Evolutionary conservation across 2,329 filamentous ascomycete genomes (phyloP).

Genomic region (Xylogone sp.): DNA sequence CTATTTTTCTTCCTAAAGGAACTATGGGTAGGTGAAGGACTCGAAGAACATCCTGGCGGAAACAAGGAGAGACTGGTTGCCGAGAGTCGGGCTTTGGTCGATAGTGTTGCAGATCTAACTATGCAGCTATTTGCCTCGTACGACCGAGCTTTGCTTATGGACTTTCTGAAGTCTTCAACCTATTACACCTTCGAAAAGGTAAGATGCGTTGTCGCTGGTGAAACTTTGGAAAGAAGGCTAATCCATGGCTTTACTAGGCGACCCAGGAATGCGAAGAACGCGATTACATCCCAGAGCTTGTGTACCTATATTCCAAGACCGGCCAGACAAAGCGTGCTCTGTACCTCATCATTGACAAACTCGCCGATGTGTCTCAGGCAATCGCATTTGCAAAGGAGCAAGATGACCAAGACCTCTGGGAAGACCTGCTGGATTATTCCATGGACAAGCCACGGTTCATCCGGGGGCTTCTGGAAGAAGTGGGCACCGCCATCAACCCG

Average conservation of each 20-base stretch:
- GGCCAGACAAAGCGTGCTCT: conserved; percentile 90
- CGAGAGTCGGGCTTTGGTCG: conserved; percentile 67
- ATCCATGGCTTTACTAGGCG: conserved; percentile 40
- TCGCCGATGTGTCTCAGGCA: conserved; percentile 85
- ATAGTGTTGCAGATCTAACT: conserved; percentile 82
- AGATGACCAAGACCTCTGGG: conserved; percentile 89
- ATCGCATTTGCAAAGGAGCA: conserved; percentile 94
- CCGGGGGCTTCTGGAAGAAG: conserved; percentile 84
- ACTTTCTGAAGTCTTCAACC: conserved; percentile 80
- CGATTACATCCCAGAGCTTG: conserved; percentile 86
- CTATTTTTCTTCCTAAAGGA: conserved; percentile 89
- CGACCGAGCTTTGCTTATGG: conserved; percentile 76
- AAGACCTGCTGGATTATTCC: conserved; percentile 88
- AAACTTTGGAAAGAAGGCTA: no score
- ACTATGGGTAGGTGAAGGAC: conserved; percentile 75
- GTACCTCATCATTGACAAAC: conserved; percentile 88
- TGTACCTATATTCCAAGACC: conserved; percentile 92
- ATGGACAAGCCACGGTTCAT: conserved; percentile 99
- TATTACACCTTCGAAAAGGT: conserved; percentile 83
- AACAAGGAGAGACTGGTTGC: conserved; percentile 53
- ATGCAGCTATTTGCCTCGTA: conserved; percentile 84
- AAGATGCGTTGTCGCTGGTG: conserved; percentile 9
- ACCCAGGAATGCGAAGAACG: conserved; percentile 74
- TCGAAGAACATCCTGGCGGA: conserved; percentile 49
- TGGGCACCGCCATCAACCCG: conserved; percentile 89